Evolutionary conservation across 2,329 filamentous ascomycete species (phyloP), one percentile per base, ranked within the genome.

Genomic region (Monilinia laxa): DNA sequence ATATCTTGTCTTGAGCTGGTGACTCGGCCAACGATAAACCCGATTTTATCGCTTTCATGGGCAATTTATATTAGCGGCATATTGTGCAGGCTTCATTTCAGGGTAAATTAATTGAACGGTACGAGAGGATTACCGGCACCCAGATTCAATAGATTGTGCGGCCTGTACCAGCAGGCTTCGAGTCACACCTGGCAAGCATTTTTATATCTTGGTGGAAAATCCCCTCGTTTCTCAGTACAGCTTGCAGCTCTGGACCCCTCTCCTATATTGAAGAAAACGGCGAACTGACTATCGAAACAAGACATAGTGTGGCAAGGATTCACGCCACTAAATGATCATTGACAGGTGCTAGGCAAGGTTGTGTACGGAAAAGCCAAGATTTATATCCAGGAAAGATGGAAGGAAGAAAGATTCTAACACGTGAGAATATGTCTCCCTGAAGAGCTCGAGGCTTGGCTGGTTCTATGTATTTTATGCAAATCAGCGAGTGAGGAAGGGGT

Each of bases 41-140:
- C 65, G 47, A 42, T 40, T 66, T 66, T 62, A 68, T 64, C 47
- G 64, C 56, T 68, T 68, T 65, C 35, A 66, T 66, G 64, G 64
- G 60, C 62, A 69, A 70, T 67, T 59, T 65, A 69, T 66, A 59
- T 58, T 49, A 69, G 69, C 67, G 66, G 69, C 10, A 55, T 38
- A 55, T 35, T 28, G 11, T 54, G 64, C 64, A 66, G 56, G 58
- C 64, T 54, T 54, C 51, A 45, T 47, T 28, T 55, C 56, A 53
- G 38, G 58, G 49, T 62, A 62, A 66, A 66, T 62, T 25, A 40
- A 62, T 35, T 42, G 25, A 25, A 42, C 23, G 57, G 51, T 45
- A 53, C n/a, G 25, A 62, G 47, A 62, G n/a, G 64, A 49, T 66
- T 66, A 62, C 64, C 49, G 20, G 53, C 47, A 66, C 47, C 12